Evolutionary conservation across 2,329 filamentous ascomycete species (phyloP).

Genomic region (Ophiosphaerella herpotricha): DNA sequence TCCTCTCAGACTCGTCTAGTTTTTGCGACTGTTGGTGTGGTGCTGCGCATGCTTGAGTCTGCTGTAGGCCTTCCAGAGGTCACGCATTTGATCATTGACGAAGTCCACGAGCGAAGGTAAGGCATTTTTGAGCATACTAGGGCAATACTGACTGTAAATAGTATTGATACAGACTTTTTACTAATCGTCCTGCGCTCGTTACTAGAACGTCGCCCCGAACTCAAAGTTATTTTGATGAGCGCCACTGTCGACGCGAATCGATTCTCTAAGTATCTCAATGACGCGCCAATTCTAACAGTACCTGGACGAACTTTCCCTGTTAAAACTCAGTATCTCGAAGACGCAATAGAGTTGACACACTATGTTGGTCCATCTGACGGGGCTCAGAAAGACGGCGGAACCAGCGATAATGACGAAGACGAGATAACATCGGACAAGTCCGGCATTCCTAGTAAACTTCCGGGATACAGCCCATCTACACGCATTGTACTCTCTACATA

Average conservation of each 20-base stretch:
- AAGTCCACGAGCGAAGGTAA: conserved; percentile 83
- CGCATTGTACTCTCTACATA: conserved; percentile 74
- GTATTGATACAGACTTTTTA: conserved; percentile 95
- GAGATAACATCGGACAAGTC: conserved; percentile 55
- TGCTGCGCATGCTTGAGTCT: conserved; percentile 96
- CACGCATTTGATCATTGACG: conserved; percentile 93
- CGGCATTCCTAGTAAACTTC: conserved; percentile 67
- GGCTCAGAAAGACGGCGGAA: conserved; percentile 60
- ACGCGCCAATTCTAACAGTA: conserved; percentile 85
- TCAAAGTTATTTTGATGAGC: conserved; percentile 96
- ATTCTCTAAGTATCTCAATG: conserved; percentile 86
- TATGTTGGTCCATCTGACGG: conserved; percentile 55
- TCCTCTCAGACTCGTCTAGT: conserved; percentile 81
- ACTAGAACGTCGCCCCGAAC: conserved; percentile 73
- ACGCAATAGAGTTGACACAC: conserved; percentile 85
- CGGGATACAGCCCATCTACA: conserved; percentile 76
- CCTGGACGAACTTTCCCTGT: conserved; percentile 95
- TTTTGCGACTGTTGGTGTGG: conserved; percentile 87
- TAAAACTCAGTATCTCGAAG: conserved; percentile 83
- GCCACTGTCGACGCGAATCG: conserved; percentile 91
- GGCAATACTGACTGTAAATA: conserved; percentile 21
- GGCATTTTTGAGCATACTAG: background rate
- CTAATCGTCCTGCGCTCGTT: conserved; percentile 89
- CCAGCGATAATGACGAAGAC: conserved; percentile 53
- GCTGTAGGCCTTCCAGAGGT: conserved; percentile 85